Evolutionary conservation across 352 stramenopile species (phyloP).

Genomic region (Globisporangium paddicum): DNA sequence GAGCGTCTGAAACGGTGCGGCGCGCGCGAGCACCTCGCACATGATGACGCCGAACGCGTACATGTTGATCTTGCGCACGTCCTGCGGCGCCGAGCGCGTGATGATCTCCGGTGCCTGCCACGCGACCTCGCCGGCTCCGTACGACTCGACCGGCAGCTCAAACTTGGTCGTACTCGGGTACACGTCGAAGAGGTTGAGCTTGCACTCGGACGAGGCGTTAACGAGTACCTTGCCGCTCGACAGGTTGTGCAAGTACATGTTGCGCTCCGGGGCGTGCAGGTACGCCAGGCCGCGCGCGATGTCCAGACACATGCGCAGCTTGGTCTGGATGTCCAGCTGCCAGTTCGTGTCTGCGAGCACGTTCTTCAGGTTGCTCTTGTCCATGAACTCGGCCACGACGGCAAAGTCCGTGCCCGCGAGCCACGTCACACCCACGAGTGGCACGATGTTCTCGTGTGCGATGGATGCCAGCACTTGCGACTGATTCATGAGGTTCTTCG

Average conservation of each 20-base stretch:
- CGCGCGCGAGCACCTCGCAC: constrained; percentile 47
- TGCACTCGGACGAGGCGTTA: constrained; percentile 36
- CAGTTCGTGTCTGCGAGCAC: constrained; percentile 51
- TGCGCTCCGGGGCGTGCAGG: constrained; percentile 47
- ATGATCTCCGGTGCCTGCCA: constrained; percentile 57
- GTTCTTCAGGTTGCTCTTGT: constrained; percentile 58
- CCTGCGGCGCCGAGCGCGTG: constrained; percentile 33
- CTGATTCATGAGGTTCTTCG: constrained; percentile 41
- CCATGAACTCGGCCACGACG: constrained; percentile 70
- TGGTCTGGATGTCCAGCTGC: constrained; percentile 45
- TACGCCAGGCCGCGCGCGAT: constrained; percentile 56
- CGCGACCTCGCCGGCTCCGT: constrained; percentile 45
- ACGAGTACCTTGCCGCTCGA: constrained; percentile 60
- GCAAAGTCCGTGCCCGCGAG: constrained; percentile 64
- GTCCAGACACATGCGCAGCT: constrained; percentile 70
- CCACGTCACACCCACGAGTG: constrained; percentile 1
- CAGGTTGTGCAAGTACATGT: constrained; percentile 39
- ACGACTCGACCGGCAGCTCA: constrained; percentile 15
- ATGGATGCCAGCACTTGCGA: constrained; percentile 2
- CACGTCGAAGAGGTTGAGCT: constrained; percentile 55
- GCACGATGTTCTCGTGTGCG: neutral
- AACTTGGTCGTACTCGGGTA: constrained; percentile 32
- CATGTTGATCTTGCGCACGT: constrained; percentile 46
- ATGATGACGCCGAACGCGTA: constrained; percentile 61
- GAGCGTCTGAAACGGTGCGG: constrained; percentile 39